These are phyloP conservation scores for Fusarium dlaminii DNA, from an alignment of 2,329 filamentous ascomycete species.

Conservation along the genomic window DNA sequence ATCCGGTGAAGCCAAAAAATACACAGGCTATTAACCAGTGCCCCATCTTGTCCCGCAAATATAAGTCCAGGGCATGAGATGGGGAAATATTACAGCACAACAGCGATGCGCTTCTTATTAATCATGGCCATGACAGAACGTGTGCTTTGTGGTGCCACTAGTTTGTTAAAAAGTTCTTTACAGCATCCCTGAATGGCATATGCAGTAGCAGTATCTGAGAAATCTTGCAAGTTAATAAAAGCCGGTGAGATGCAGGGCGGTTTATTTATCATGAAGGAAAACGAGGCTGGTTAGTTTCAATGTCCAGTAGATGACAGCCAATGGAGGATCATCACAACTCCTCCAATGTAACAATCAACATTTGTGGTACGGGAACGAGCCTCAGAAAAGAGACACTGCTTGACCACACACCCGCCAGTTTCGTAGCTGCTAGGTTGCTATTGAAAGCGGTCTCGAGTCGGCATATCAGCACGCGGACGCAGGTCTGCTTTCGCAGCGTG, in stretches of 20 bases:
- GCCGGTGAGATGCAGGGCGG: not conserved
- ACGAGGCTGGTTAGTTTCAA: not conserved
- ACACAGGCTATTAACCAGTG: not conserved
- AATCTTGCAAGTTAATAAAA: not conserved
- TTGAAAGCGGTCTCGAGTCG: conserved; percentile 28
- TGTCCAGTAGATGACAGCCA: not conserved
- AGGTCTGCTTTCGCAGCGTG: conserved; percentile 29
- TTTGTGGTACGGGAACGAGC: conserved; percentile 2
- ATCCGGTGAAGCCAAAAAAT: not conserved
- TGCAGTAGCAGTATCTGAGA: not conserved
- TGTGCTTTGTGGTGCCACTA: conserved; percentile 35
- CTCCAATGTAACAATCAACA: not conserved
- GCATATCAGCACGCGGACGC: conserved; percentile 38
- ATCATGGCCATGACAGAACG: conserved; percentile 21
- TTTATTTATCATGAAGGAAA: not conserved
- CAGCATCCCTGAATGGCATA: conserved; percentile 13
- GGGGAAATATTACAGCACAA: conserved; percentile 2
- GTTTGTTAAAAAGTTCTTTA: conserved; percentile 20
- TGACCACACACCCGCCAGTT: not conserved
- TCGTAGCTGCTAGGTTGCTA: not conserved
- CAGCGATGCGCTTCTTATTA: not conserved
- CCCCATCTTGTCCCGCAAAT: conserved; percentile 27
- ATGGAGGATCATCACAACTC: not conserved
- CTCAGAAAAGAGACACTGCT: conserved; percentile 19
- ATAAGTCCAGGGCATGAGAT: conserved; percentile 12